Conservation (phyloP, 2,329 filamentous ascomycete genomes). For the Phoma herbarum region DNA sequence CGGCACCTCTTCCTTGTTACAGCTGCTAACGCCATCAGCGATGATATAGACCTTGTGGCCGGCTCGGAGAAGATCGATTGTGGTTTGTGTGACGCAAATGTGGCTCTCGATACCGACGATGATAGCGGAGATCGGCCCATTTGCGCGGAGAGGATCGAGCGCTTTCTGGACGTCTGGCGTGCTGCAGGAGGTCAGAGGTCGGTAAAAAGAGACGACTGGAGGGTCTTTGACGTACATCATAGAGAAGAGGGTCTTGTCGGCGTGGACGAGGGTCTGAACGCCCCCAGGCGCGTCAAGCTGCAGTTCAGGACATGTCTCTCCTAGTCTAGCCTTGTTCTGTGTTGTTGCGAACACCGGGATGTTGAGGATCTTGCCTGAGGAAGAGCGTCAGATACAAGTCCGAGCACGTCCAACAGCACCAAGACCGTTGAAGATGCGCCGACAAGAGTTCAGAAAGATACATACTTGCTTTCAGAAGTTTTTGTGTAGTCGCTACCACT, state of each 20-base stretch:
- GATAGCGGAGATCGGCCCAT: conserved; percentile 60
- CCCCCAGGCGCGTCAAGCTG: conserved; percentile 61
- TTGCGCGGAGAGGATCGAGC: conserved; percentile 49
- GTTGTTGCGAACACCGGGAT: conserved; percentile 88
- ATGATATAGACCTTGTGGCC: conserved; percentile 87
- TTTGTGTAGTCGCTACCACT: conserved; percentile 65
- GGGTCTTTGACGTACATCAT: conserved; percentile 66
- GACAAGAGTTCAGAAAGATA: not conserved
- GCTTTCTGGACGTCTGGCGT: conserved; percentile 69
- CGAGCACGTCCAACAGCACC: not conserved
- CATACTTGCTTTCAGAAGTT: conserved; percentile 60
- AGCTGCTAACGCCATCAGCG: conserved; percentile 88
- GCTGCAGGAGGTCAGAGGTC: conserved; percentile 29
- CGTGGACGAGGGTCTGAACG: conserved; percentile 62
- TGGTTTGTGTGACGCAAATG: conserved; percentile 92
- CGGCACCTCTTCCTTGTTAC: conserved; percentile 81
- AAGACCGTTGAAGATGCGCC: not conserved
- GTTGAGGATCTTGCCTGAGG: conserved; percentile 64
- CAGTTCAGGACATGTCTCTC: conserved; percentile 80
- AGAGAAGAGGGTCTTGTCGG: conserved; percentile 90
- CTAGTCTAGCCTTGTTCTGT: conserved; percentile 80
- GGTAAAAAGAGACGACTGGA: not conserved
- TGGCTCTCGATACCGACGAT: conserved; percentile 93
- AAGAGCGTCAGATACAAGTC: conserved; percentile 19
- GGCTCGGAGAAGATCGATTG: conserved; percentile 74